Evolutionary conservation across 768 basidiomycete species (phyloP).

Genomic region (Inosperma sp.): DNA sequence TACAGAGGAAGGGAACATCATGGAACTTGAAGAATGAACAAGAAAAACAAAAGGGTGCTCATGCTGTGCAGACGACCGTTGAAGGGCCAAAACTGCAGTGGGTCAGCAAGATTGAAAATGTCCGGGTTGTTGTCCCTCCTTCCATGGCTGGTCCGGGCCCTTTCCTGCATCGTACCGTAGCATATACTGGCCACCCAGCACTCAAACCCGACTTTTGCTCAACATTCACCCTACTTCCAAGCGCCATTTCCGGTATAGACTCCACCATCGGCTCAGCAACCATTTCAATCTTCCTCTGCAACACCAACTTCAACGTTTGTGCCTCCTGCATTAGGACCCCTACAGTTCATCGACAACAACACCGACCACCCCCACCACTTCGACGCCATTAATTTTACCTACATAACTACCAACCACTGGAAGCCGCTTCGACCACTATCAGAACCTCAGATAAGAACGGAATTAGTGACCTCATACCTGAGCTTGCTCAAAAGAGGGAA

Average conservation of each 20-base stretch:
- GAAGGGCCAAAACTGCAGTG: slow-evolving; percentile 68
- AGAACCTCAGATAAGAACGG: slow-evolving; percentile 35
- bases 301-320: background rate
- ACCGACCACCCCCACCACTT: background rate
- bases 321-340: background rate
- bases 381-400: background rate
- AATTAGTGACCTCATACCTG: slow-evolving; percentile 64
- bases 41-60: slow-evolving; percentile 69
- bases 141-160: slow-evolving; percentile 21
- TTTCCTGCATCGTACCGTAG: slow-evolving; percentile 17
- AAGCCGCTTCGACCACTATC: slow-evolving; percentile 13
- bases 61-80: slow-evolving; percentile 55
- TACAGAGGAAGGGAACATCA: slow-evolving; percentile 81
- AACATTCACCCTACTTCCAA: slow-evolving; percentile 18
- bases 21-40: slow-evolving; percentile 70
- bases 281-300: background rate
- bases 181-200: slow-evolving; percentile 23
- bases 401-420: background rate
- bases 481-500: slow-evolving; percentile 44
- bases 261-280: background rate
- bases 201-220: slow-evolving; percentile 12
- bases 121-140: slow-evolving; percentile 41
- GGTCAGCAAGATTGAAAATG: slow-evolving; percentile 62
- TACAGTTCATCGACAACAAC: slow-evolving; percentile 3
- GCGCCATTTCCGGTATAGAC: slow-evolving; percentile 24